A percentile compares a stretch with the other conserved stretches of the same genome.
Evolutionary conservation across 805 yeast genomes (phyloP).

Genomic region (Starmera pachycereana): DNA sequence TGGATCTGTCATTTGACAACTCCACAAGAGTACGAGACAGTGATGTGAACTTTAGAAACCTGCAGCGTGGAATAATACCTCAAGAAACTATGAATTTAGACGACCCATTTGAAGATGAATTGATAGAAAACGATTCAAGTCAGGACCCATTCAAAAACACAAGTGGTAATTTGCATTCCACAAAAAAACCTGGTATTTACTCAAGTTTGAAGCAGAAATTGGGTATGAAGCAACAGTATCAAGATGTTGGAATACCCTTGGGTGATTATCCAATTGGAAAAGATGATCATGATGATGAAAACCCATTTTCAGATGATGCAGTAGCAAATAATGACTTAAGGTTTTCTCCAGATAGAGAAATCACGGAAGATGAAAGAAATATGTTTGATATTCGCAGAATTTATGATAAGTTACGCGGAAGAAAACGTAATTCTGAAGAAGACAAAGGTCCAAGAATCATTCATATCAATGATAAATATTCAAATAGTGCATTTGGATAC

Average conservation of each 20-base stretch:
- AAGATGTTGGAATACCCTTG: constrained; percentile 18
- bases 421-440: constrained; percentile 3
- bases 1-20: constrained; percentile 5
- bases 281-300: constrained; percentile 6
- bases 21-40: constrained; percentile 7
- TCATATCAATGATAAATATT: constrained; percentile 48
- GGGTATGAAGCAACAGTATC: constrained; percentile 14
- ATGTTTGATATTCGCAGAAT: constrained; percentile 27
- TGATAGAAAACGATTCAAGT: constrained; percentile 26
- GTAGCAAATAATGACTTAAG: constrained; percentile 8
- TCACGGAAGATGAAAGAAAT: constrained; percentile 22
- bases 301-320: constrained; percentile 17
- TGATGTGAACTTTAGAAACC: constrained; percentile 7
- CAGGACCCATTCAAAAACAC: constrained; percentile 1
- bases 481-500: constrained; percentile 47
- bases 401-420: constrained; percentile 26
- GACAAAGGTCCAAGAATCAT: constrained; percentile 52
- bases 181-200: constrained; percentile 6
- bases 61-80: constrained; percentile 19
- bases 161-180: background rate
- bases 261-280: constrained; percentile 8
- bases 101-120: constrained; percentile 22
- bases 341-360: constrained; percentile 12
- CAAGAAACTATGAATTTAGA: constrained; percentile 25
- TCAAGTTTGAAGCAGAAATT: constrained; percentile 14